A percentile compares a stretch with the other conserved stretches of the same genome.
Conservation (phyloP, 2,329 filamentous ascomycete species). For the Colletotrichum endophyticum region DNA sequence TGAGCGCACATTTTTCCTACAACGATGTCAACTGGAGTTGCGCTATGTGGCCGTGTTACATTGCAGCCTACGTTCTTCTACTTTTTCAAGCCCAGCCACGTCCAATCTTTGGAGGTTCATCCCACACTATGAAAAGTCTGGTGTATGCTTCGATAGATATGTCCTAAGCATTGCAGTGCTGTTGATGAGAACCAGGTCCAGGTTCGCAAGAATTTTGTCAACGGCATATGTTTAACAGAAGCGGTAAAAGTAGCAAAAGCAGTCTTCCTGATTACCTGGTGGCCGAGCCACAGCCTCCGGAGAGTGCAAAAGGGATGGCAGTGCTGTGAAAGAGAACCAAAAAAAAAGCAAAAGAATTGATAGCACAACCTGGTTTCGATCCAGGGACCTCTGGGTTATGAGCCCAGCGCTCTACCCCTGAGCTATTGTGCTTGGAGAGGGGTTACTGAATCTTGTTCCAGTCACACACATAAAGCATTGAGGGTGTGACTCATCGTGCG, state of each 20-base stretch:
- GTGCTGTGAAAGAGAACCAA: neutral
- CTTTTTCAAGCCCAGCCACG: neutral
- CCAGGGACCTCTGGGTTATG: slow-evolving; percentile 23
- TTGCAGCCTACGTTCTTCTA: neutral
- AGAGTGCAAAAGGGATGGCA: neutral
- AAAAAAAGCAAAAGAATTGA: neutral
- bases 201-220: neutral
- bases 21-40: fast-evolving
- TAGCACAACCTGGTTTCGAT: slow-evolving; percentile 22
- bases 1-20: neutral
- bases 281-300: neutral
- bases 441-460: fast-evolving
- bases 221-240: neutral
- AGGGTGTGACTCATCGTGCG: neutral
- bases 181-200: neutral
- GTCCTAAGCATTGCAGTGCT: neutral
- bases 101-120: neutral
- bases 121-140: neutral
- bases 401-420: slow-evolving; percentile 23
- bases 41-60: neutral
- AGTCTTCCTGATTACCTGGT: neutral
- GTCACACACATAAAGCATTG: neutral
- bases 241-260: neutral
- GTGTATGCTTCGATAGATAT: neutral
- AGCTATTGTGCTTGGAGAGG: slow-evolving; percentile 10